A percentile compares a stretch with the other conserved stretches of the same genome.
These are phyloP conservation scores for Apiospora koreana DNA, from an alignment of 2,329 filamentous ascomycete genomes.

Conservation along the genomic window DNA sequence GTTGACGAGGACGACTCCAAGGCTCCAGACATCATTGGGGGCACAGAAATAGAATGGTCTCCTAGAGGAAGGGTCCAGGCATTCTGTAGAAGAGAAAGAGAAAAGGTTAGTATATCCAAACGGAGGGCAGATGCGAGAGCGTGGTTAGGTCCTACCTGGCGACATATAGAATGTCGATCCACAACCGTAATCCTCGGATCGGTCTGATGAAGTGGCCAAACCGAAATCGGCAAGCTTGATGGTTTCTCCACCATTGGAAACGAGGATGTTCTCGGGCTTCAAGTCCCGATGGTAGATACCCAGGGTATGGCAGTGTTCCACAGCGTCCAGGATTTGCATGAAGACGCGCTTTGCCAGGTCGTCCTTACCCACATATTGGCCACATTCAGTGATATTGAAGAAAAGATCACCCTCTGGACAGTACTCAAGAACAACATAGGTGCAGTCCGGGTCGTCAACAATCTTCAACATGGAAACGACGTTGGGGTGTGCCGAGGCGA, in stretches of 20 bases:
- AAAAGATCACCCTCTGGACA: conserved; percentile 97
- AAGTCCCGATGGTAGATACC: conserved; percentile 97
- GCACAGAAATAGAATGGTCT: conserved; percentile 84
- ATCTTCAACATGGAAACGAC: conserved; percentile 94
- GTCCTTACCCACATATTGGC: conserved; percentile 92
- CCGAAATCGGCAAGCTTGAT: conserved; percentile 98
- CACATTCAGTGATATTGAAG: conserved; percentile 93
- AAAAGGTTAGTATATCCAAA: conserved; percentile 24
- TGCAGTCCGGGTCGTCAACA: conserved; percentile 87
- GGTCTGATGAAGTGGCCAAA: conserved; percentile 79
- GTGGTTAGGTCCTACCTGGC: conserved; percentile 69
- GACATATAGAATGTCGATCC: conserved; percentile 99
- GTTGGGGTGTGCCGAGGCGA: conserved; percentile 86
- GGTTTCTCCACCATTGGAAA: conserved; percentile 83
- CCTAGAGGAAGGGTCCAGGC: conserved; percentile 74
- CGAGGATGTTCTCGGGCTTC: conserved; percentile 97
- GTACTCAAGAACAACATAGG: conserved; percentile 94
- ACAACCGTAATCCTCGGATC: conserved; percentile 94
- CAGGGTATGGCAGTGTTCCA: conserved; percentile 88
- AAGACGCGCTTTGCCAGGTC: conserved; percentile 83
- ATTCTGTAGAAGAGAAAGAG: conserved; percentile 63
- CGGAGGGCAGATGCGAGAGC: conserved; percentile 16
- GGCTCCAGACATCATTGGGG: conserved; percentile 95
- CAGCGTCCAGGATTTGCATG: conserved; percentile 93
- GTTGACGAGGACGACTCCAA: conserved; percentile 98